These are phyloP conservation scores for Metschnikowia shivogae DNA, from an alignment of 805 yeast genomes.

Conservation along the genomic window DNA sequence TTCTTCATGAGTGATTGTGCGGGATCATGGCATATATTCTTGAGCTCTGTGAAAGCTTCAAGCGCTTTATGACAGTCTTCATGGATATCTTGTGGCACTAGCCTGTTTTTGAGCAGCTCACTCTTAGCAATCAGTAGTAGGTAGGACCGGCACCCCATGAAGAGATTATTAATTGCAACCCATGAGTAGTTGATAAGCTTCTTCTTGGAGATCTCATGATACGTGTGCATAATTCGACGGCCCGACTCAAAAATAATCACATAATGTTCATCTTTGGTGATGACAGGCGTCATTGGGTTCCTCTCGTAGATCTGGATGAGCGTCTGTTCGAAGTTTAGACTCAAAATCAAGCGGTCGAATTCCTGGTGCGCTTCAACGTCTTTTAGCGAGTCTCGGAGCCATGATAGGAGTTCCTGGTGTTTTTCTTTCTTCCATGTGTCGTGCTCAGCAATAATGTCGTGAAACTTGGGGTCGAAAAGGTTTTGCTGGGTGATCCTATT, in stretches of 20 bases:
- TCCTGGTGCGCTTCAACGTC: neutral
- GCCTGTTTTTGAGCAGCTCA: neutral
- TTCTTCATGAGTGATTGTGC: slow-evolving; percentile 3
- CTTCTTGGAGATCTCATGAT: slow-evolving; percentile 5
- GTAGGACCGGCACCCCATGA: slow-evolving; percentile 9
- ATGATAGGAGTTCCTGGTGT: slow-evolving; percentile 3
- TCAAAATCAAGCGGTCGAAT: slow-evolving; percentile 8
- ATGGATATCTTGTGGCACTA: neutral
- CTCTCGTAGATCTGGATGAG: slow-evolving; percentile 10
- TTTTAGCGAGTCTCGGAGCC: slow-evolving; percentile 3
- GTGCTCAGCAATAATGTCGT: neutral
- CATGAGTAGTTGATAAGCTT: slow-evolving; percentile 14
- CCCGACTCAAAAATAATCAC: slow-evolving; percentile 9
- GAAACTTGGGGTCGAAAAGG: neutral
- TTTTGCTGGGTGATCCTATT: slow-evolving; percentile 4
- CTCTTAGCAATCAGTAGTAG: slow-evolving; percentile 10
- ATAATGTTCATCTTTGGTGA: slow-evolving; percentile 5
- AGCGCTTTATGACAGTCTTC: slow-evolving; percentile 3
- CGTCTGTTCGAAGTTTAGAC: slow-evolving; percentile 12
- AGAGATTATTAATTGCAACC: slow-evolving; percentile 17
- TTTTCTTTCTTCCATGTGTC: slow-evolving; percentile 8
- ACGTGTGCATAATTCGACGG: slow-evolving; percentile 11
- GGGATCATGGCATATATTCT: slow-evolving; percentile 6
- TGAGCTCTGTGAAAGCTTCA: slow-evolving; percentile 4
- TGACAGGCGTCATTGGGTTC: slow-evolving; percentile 10